phyloP scores from a whole-genome alignment of 495 filamentous ascomycete species.

The Penicillium simplicissimum region DNA sequence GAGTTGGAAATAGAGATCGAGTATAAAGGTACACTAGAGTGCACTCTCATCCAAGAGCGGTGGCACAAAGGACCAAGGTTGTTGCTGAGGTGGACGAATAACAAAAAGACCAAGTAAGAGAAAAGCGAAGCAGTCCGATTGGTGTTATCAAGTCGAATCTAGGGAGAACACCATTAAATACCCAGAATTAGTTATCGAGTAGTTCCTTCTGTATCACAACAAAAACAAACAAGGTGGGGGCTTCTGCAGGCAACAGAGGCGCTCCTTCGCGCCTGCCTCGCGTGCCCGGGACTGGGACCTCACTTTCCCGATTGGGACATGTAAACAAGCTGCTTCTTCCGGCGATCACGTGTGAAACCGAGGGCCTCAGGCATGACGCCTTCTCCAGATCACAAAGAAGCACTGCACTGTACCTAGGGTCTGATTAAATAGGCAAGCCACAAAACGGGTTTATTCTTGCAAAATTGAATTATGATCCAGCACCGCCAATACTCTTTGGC shows the following conservation, averaged over 20 bases:
- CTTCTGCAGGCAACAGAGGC: conserved; percentile 22
- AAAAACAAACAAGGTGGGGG: conserved; percentile 36
- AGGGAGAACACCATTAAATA: neutral
- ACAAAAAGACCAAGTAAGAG: conserved; percentile 7
- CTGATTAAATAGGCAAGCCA: neutral
- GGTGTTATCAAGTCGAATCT: conserved; percentile 18
- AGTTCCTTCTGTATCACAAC: conserved; percentile 29
- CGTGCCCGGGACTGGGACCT: conserved; percentile 12
- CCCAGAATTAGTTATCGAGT: no score
- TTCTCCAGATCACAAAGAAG: neutral
- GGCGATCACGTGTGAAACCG: conserved; percentile 17
- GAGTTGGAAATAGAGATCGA: neutral
- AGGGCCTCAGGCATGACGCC: neutral
- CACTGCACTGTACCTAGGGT: no score
- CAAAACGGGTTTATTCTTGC: no score
- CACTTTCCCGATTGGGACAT: conserved; percentile 20
- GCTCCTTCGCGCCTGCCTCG: conserved; percentile 11
- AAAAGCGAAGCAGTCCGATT: conserved; percentile 4
- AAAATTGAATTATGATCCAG: no score
- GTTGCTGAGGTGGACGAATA: neutral
- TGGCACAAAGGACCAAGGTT: conserved; percentile 4
- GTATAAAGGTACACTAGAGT: neutral
- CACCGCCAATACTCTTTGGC: no score
- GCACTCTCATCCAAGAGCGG: neutral
- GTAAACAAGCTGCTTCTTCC: conserved; percentile 32